Evolutionary conservation across 768 basidiomycete genomes (phyloP).

Genomic region (Kwoniella shandongensis): DNA sequence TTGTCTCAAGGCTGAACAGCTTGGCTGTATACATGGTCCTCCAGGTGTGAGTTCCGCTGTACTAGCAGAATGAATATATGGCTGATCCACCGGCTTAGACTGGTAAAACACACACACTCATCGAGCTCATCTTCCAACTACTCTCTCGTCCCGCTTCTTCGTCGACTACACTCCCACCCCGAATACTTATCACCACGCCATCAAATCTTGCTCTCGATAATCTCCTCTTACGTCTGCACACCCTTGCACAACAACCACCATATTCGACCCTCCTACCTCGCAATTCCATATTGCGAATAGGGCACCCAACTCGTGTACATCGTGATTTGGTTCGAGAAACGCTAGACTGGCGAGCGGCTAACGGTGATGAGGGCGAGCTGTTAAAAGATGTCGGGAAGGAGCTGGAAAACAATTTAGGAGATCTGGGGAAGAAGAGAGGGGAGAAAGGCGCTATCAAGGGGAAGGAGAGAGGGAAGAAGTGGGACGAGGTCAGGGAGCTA

Average conservation of each 20-base stretch:
- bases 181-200: slow-evolving; percentile 45
- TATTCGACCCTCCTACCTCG: slow-evolving; percentile 49
- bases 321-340: slow-evolving; percentile 56
- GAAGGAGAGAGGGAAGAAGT: slow-evolving; percentile 60
- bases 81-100: slow-evolving; percentile 60
- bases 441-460: slow-evolving; percentile 59
- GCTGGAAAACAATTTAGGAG: slow-evolving; percentile 66
- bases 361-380: slow-evolving; percentile 65
- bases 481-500: slow-evolving; percentile 57
- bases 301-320: slow-evolving; percentile 93
- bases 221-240: slow-evolving; percentile 73
- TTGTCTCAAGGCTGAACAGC: slow-evolving; percentile 73
- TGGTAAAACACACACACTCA: slow-evolving; percentile 92
- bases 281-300: slow-evolving; percentile 71
- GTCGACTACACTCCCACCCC: slow-evolving; percentile 21
- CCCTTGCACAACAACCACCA: slow-evolving; percentile 17
- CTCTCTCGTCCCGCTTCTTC: slow-evolving; percentile 27
- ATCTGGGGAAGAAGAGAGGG: slow-evolving; percentile 65
- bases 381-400: slow-evolving; percentile 88
- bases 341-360: slow-evolving; percentile 54
- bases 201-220: slow-evolving; percentile 79
- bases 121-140: slow-evolving; percentile 83
- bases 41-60: slow-evolving; percentile 61
- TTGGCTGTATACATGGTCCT: slow-evolving; percentile 96
- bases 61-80: background rate